These are phyloP conservation scores for Musa beccarii DNA, from an alignment of 176 grass and related monocot species.

Conservation along the genomic window DNA sequence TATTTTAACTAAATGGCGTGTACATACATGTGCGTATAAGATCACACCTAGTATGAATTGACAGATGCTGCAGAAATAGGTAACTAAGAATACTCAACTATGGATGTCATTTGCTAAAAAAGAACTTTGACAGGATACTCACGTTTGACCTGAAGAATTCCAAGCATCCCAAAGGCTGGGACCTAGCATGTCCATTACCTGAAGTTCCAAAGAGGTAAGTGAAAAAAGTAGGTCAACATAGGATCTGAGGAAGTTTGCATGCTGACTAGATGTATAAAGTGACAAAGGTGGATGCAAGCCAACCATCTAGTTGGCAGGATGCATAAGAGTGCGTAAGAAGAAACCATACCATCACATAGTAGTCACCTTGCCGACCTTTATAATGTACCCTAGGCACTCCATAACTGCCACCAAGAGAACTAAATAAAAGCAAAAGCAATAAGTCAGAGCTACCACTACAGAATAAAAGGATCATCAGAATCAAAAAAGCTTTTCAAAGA, in stretches of 20 bases:
- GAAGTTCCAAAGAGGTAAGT: slow-evolving; percentile 4
- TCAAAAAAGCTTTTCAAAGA: not conserved
- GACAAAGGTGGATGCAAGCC: not conserved
- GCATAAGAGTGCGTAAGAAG: not conserved
- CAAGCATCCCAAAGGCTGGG: slow-evolving; percentile 89
- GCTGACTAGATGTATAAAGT: not conserved
- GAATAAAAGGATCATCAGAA: not conserved
- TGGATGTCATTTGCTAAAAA: not conserved
- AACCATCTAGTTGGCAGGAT: not conserved
- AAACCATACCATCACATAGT: slow-evolving; percentile 75
- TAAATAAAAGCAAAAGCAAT: slow-evolving; percentile 21
- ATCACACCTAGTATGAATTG: too few relatives aligned
- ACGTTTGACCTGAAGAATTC: slow-evolving; percentile 77
- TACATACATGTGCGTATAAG: too few relatives aligned
- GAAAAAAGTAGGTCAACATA: not conserved
- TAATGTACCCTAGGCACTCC: slow-evolving; percentile 90
- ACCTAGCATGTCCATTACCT: slow-evolving; percentile 93
- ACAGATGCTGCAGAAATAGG: too few relatives aligned
- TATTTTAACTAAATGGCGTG: too few relatives aligned
- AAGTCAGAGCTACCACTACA: not conserved
- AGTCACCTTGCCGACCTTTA: slow-evolving; percentile 86
- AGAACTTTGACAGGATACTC: slow-evolving; percentile 21
- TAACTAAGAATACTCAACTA: not conserved
- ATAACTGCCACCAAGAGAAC: slow-evolving; percentile 64
- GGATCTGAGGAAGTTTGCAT: not conserved